phyloP scores from a whole-genome alignment of 805 yeast genomes.

The Zygoascus tannicola region DNA sequence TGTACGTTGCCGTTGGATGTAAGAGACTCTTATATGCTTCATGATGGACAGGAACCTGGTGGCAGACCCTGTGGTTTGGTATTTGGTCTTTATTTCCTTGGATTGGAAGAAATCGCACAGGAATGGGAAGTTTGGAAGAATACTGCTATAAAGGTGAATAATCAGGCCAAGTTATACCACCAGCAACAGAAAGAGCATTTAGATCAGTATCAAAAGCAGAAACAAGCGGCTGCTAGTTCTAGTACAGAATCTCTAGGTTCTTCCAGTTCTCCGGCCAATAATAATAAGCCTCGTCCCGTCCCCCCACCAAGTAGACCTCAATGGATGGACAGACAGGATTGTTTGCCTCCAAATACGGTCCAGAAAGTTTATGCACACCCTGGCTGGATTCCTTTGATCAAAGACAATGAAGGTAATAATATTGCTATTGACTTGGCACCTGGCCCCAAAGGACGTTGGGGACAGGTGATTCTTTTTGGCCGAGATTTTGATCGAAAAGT shows the following conservation, averaged over 20 bases:
- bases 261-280: background rate
- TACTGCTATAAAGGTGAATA: slow-evolving; percentile 26
- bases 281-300: background rate
- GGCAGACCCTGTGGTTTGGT: slow-evolving; percentile 71
- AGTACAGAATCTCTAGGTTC: slow-evolving; percentile 10
- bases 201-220: slow-evolving; percentile 24
- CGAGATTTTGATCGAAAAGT: slow-evolving; percentile 88
- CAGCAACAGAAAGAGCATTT: slow-evolving; percentile 7
- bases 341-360: slow-evolving; percentile 69
- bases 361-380: slow-evolving; percentile 79
- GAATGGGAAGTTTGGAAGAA: slow-evolving; percentile 80
- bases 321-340: slow-evolving; percentile 43
- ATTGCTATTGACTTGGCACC: slow-evolving; percentile 84
- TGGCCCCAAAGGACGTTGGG: slow-evolving; percentile 69
- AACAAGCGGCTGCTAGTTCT: slow-evolving; percentile 5
- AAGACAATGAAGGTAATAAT: slow-evolving; percentile 85
- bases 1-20: slow-evolving; percentile 72
- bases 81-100: slow-evolving; percentile 72
- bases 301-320: slow-evolving; percentile 16
- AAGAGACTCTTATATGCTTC: slow-evolving; percentile 65
- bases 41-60: slow-evolving; percentile 83
- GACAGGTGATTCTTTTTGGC: slow-evolving; percentile 89
- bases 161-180: slow-evolving; percentile 2
- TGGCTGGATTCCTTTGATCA: slow-evolving; percentile 84
- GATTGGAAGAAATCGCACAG: slow-evolving; percentile 68